Conservation (phyloP, 2,329 filamentous ascomycete species). For the Hypoxylon sp. region DNA sequence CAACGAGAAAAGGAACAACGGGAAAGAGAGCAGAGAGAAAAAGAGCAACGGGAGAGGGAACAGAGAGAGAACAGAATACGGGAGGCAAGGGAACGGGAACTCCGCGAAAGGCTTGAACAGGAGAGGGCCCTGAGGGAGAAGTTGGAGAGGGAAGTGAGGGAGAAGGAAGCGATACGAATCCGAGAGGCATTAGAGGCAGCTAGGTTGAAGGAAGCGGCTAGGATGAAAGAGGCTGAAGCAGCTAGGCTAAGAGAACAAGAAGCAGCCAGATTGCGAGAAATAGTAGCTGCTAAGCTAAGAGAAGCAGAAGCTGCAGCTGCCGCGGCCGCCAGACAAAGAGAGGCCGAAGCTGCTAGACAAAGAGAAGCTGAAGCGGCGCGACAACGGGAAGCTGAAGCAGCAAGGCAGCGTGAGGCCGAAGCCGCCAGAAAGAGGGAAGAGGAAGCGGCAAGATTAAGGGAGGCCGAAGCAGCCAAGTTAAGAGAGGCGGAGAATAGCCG, state of each 20-base stretch:
- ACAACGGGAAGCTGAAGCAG: conserved; percentile 49
- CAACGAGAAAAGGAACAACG: conserved; percentile 55
- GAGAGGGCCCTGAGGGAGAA: conserved; percentile 66
- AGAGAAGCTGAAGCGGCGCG: conserved; percentile 54
- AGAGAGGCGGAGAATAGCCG: conserved; percentile 38
- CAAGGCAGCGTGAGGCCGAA: conserved; percentile 45
- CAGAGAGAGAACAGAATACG: conserved; percentile 51
- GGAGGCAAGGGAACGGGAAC: conserved; percentile 57
- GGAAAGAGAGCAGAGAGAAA: conserved; percentile 56
- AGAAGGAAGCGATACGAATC: conserved; percentile 57
- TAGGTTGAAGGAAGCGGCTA: conserved; percentile 10
- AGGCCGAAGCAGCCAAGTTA: conserved; percentile 56
- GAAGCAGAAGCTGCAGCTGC: conserved; percentile 37
- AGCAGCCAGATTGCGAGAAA: conserved; percentile 38
- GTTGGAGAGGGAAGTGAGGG: conserved; percentile 59
- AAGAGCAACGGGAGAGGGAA: conserved; percentile 51
- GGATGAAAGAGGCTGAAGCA: conserved; percentile 51
- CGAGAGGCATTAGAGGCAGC: conserved; percentile 50
- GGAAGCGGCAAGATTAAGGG: conserved; percentile 60
- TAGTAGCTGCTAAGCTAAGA: conserved; percentile 25
- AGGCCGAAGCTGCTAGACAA: conserved; percentile 16
- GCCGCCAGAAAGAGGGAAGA: conserved; percentile 53
- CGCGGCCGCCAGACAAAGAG: conserved; percentile 24
- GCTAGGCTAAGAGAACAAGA: conserved; percentile 44
- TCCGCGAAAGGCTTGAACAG: conserved; percentile 52